Evolutionary conservation across 2,329 filamentous ascomycete genomes (phyloP).

Genomic region (Herpotrichia juniperi): DNA sequence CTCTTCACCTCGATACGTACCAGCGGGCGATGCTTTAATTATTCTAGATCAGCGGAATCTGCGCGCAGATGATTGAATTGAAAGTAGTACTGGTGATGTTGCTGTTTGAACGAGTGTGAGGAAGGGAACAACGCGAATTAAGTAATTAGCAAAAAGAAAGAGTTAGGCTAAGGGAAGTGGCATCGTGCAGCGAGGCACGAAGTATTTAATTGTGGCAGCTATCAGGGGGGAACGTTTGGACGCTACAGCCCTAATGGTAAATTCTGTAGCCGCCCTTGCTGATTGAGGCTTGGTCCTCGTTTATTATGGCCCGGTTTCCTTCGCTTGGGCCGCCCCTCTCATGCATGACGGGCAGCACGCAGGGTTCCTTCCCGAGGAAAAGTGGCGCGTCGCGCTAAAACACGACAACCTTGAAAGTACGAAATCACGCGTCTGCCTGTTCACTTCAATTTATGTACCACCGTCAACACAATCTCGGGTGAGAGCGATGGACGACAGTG

Average conservation of each 20-base stretch:
- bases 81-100: constrained; percentile 12
- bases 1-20: too few species aligned
- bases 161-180: constrained; percentile 1
- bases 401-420: neutral
- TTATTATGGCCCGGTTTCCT: neutral
- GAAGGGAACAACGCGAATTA: neutral
- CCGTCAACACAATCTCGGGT: neutral
- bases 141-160: constrained; percentile 25
- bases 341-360: neutral
- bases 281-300: neutral
- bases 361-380: neutral
- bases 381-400: constrained; percentile 4
- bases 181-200: neutral
- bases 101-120: constrained; percentile 9
- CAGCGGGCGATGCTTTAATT: too few species aligned
- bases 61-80: too few species aligned
- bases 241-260: neutral
- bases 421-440: constrained; percentile 4
- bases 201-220: neutral
- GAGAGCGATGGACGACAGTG: constrained; percentile 39
- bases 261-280: neutral
- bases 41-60: too few species aligned
- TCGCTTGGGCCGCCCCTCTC: neutral
- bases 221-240: neutral
- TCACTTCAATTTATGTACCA: constrained; percentile 1